A percentile compares a stretch with the other conserved stretches of the same genome.
Evolutionary conservation across 176 grass and related monocot genomes (phyloP).

Genomic region (Oryza meridionalis): DNA sequence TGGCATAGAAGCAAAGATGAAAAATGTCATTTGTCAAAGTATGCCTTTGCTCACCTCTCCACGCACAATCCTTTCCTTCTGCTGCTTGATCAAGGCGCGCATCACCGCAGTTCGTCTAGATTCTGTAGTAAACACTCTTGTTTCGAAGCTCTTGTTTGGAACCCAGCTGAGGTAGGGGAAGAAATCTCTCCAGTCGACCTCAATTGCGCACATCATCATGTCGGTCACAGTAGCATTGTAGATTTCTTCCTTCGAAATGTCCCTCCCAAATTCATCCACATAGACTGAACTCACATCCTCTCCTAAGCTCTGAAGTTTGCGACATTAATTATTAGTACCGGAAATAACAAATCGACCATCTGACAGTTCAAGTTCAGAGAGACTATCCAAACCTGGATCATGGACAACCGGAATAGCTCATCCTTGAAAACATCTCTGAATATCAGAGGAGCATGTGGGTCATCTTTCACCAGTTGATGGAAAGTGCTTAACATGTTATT

Average conservation of each 20-base stretch:
- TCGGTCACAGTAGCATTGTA: constrained; percentile 62
- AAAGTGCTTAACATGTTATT: constrained; percentile 61
- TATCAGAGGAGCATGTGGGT: constrained; percentile 61
- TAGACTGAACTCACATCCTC: constrained; percentile 66
- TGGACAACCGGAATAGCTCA: constrained; percentile 68
- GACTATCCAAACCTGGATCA: constrained; percentile 54
- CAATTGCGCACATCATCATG: constrained; percentile 70
- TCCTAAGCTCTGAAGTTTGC: constrained; percentile 61
- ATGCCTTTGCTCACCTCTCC: constrained; percentile 57
- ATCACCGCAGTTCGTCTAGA: constrained; percentile 50
- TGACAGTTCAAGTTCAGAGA: neutral
- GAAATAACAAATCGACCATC: constrained; percentile 7
- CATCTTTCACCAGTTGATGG: constrained; percentile 28
- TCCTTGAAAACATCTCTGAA: constrained; percentile 76
- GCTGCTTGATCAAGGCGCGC: constrained; percentile 62
- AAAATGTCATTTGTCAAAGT: neutral
- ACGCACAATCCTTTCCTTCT: constrained; percentile 56
- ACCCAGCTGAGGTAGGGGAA: constrained; percentile 85
- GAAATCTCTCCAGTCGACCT: constrained; percentile 94
- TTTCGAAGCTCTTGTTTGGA: constrained; percentile 73
- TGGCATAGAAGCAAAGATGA: neutral
- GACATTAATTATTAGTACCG: neutral
- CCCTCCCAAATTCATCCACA: constrained; percentile 66
- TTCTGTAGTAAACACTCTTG: constrained; percentile 43
- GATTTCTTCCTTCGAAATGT: constrained; percentile 59